Percentiles rank a stretch among this genome's conserved stretches.
These are phyloP conservation scores for Alternaria longipes DNA, from an alignment of 2,329 filamentous ascomycete species.

Conservation along the genomic window DNA sequence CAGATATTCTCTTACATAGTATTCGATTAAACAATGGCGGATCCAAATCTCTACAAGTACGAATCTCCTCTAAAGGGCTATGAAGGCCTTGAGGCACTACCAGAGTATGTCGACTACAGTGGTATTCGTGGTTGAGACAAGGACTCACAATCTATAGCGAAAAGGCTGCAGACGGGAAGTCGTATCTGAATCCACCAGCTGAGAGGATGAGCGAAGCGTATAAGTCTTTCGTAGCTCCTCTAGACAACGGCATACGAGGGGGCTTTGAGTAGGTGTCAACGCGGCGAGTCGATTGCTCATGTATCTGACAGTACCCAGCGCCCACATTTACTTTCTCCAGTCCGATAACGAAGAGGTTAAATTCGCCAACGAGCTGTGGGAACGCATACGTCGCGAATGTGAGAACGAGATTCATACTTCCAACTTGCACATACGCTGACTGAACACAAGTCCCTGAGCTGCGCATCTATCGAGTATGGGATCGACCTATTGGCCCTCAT, in stretches of 20 bases:
- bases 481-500: slow-evolving; percentile 82
- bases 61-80: slow-evolving; percentile 68
- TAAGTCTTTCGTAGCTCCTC: slow-evolving; percentile 71
- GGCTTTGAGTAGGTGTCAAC: slow-evolving; percentile 71
- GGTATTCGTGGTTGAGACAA: not conserved
- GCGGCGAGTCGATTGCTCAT: not conserved
- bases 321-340: slow-evolving; percentile 84
- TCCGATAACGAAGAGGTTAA: slow-evolving; percentile 68
- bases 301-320: slow-evolving; percentile 30
- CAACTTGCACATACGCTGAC: slow-evolving; percentile 10
- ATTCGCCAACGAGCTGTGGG: slow-evolving; percentile 77
- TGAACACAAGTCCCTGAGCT: slow-evolving; percentile 78
- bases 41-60: slow-evolving; percentile 58
- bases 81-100: slow-evolving; percentile 64
- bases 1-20: not conserved
- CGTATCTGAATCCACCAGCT: slow-evolving; percentile 71
- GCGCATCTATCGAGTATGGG: slow-evolving; percentile 80
- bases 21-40: slow-evolving; percentile 46
- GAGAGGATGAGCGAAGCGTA: slow-evolving; percentile 73
- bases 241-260: slow-evolving; percentile 71
- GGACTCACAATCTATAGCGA: slow-evolving; percentile 55
- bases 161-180: slow-evolving; percentile 77
- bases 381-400: slow-evolving; percentile 84
- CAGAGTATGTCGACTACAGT: slow-evolving; percentile 48
- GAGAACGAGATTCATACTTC: slow-evolving; percentile 36